phyloP scores from a whole-genome alignment of 2,329 filamentous ascomycete species.

The Xenoacremonium recifei region DNA sequence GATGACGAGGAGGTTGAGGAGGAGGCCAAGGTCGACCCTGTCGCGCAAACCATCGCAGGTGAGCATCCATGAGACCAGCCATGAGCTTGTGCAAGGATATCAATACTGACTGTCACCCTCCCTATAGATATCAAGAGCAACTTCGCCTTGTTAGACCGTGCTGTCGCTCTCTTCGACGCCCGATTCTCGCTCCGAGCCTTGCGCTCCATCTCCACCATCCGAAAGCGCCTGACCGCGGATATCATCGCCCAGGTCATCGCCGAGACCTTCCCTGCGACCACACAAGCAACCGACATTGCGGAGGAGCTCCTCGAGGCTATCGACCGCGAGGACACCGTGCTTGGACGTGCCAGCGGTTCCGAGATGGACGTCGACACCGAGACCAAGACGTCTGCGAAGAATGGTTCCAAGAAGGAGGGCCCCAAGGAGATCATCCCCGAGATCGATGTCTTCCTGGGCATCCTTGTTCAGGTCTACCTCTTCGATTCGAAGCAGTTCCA shows the following conservation, averaged over 20 bases:
- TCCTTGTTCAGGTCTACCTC: constrained; percentile 82
- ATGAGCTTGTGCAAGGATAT: too few relatives aligned
- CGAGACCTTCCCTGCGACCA: constrained; percentile 69
- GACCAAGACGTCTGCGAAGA: constrained; percentile 50
- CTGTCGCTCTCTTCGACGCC: constrained; percentile 88
- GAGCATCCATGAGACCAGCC: too few relatives aligned
- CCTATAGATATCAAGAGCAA: constrained; percentile 87
- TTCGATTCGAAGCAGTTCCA: constrained; percentile 82
- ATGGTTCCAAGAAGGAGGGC: constrained; percentile 59
- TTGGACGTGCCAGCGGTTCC: constrained; percentile 54
- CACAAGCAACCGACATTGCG: constrained; percentile 61
- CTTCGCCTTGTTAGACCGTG: constrained; percentile 87
- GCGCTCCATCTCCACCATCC: constrained; percentile 91
- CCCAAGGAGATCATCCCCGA: constrained; percentile 78
- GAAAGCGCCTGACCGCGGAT: constrained; percentile 83
- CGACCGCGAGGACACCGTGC: constrained; percentile 62
- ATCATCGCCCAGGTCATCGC: constrained; percentile 78
- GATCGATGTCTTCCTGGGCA: constrained; percentile 84
- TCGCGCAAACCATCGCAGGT: constrained; percentile 61
- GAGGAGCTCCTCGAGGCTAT: constrained; percentile 70
- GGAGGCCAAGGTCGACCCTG: constrained; percentile 59
- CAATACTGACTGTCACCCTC: constrained; percentile 20
- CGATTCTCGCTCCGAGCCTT: constrained; percentile 93
- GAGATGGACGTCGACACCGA: constrained; percentile 76
- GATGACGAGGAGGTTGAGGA: constrained; percentile 54